These are phyloP conservation scores for Rhizoclosmatium sp. DNA, from an alignment of 192 early-diverging fungal species.

Conservation along the genomic window DNA sequence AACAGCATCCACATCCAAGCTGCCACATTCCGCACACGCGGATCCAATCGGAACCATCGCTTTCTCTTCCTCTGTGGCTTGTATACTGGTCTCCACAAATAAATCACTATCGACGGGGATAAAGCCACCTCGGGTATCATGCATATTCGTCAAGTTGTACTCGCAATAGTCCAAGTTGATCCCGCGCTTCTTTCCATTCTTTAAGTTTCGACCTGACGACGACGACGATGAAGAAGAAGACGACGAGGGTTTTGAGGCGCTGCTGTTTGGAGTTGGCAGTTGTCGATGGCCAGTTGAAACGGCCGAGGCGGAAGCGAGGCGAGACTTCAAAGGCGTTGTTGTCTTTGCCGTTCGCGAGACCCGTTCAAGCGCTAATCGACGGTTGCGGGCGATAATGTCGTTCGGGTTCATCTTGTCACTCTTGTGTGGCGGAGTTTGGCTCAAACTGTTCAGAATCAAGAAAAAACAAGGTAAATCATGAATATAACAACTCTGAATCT, in stretches of 20 bases:
- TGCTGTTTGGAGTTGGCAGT: too few species aligned
- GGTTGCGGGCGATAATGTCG: background rate
- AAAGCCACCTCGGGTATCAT: slow-evolving; percentile 89
- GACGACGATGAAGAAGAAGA: too few species aligned
- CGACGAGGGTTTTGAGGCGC: too few species aligned
- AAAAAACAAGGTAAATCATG: too few species aligned
- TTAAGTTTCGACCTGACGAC: too few species aligned
- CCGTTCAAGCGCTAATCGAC: background rate
- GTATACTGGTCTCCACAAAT: too few species aligned
- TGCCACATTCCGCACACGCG: slow-evolving; percentile 84
- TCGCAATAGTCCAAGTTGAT: slow-evolving; percentile 70
- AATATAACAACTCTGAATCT: too few species aligned
- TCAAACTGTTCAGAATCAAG: too few species aligned
- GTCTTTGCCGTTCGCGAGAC: background rate
- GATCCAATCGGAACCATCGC: slow-evolving; percentile 45
- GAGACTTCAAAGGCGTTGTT: background rate
- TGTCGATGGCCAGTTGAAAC: too few species aligned
- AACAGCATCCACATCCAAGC: slow-evolving; percentile 81
- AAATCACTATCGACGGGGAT: slow-evolving; percentile 40
- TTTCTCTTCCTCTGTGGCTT: background rate
- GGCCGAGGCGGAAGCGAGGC: too few species aligned
- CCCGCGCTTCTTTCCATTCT: slow-evolving; percentile 1
- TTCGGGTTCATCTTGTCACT: background rate
- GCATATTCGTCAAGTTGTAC: slow-evolving; percentile 87
- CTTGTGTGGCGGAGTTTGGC: too few species aligned